Conservation (phyloP, 1,139 yeast species). For the Yamadazyma triangularis region DNA sequence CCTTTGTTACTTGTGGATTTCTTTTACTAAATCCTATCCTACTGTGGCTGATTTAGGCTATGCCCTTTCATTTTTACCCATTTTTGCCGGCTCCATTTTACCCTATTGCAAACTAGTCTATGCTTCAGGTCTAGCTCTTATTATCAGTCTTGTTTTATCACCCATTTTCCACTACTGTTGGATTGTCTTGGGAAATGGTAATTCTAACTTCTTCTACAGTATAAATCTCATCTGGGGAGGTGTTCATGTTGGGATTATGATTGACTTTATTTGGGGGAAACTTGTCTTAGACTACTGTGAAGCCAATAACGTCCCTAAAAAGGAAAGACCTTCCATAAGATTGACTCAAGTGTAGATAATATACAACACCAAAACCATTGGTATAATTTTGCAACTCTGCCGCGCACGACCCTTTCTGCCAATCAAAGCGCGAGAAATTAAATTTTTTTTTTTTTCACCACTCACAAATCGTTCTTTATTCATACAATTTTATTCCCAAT, state of each 20-base stretch:
- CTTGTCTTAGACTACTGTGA: conserved; percentile 67
- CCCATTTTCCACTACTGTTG: conserved; percentile 93
- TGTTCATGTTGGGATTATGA: conserved; percentile 62
- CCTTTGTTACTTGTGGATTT: conserved; percentile 59
- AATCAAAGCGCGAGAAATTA: conserved; percentile 3
- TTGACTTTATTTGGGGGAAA: conserved; percentile 83
- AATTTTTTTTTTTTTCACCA: not conserved
- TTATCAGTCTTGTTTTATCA: conserved; percentile 46
- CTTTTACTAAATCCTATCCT: conserved; percentile 82
- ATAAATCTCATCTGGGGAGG: conserved; percentile 78
- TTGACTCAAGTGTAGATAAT: conserved; percentile 44
- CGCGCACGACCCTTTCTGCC: conserved; percentile 1
- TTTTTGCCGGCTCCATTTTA: conserved; percentile 43
- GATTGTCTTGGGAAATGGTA: conserved; percentile 93
- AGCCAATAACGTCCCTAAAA: conserved; percentile 20
- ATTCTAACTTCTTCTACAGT: conserved; percentile 93
- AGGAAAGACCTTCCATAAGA: conserved; percentile 19
- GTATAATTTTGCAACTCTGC: not conserved
- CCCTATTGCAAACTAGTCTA: conserved; percentile 30
- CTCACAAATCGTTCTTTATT: no score
- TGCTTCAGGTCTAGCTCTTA: conserved; percentile 35
- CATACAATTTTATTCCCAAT: no score
- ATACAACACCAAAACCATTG: not conserved
- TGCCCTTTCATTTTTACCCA: conserved; percentile 55
- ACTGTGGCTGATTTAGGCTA: conserved; percentile 80